Base-by-base conservation (phyloP, 495 filamentous ascomycete genomes). In the Penicillium roqueforti region DNA sequence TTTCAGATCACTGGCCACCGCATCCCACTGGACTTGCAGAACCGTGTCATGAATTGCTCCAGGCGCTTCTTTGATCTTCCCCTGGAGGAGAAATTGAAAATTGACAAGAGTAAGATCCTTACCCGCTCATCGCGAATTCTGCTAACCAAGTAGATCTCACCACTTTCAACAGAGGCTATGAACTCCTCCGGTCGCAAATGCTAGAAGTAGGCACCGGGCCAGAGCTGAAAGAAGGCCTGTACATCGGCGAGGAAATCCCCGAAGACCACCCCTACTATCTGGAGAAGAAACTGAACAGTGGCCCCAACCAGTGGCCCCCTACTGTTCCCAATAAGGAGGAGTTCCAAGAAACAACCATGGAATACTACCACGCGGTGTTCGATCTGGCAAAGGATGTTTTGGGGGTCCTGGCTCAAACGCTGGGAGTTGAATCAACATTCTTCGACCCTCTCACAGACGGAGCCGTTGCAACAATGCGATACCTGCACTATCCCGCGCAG, bases 211-310 rank as follows among this genome's bases (percentile, higher is more conserved):
- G 66, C 28, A 68, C 70, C 4, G 64, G 67, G 1, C 78, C 78
- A 0, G 78, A 82, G 44, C 63, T 78, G 1, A 80, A 81, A 54
- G 77, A 80, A 64, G 78, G 76, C 1, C 67, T 78, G 11, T 79
- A 75, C 59, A 60, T 82, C 34, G 71, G 78, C 40, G 64, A 71
- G 29, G 72, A 82, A 52, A 71, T 80, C 14, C 66, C 72, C 1
- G 34, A 51, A 7, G 65, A 70, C 16, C 71, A 79, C 48, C 69
- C 72, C 6, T 68, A 75, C 39, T 73, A 71, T 14, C 3, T 67
- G 0, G 46, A 65, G 32, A 61, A 65, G 45, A 68, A 68, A 29
- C 42, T 72, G n/a, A 72, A 67, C 54, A 68, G 66, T 31, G 73
- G 75, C 1, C 78, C 79, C 6, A 80, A 79, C 53, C 67, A 78